Evolutionary conservation across 371 early-diverging fungal species (phyloP), one percentile per base, ranked within the genome.

Genomic region (Lichtheimia corymbifera): DNA sequence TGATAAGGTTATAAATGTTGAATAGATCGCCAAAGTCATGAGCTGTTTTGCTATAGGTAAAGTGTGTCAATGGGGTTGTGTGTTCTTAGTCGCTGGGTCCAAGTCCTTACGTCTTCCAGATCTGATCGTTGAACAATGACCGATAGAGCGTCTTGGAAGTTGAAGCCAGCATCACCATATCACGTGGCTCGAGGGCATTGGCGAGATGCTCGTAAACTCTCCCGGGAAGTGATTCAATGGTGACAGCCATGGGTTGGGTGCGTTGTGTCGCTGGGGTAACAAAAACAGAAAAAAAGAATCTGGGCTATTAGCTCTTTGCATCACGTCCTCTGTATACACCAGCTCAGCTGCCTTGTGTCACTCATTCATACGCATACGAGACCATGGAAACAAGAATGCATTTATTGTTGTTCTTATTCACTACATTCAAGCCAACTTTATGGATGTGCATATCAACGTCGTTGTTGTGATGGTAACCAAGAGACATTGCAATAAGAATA

Each of bases 1-100:
- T 69, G 27, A 83, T 70, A 17, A 83, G 68, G 5, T 59, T 55
- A 22, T 83, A 82, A 35, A 85, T 69, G 15, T 73, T 68, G 63
- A 85, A 85, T 1, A 83, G 61, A 50, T 85, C 74, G 43, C 85
- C 85, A 68, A 82, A 85, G n/a, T 85, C 85, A 50, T 73, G 66
- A 11, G 70, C 50, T 2, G 74, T 58, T 70, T 83, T 85, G 55
- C 83, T 85, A 44, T 13, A 52, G 7, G 18, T 28, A 44, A 15
- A 28, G 13, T 4, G 28, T 4, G 28, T 35, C 35, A 35, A 35
- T 28, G 28, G 28, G 28, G 1, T 28, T 35, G 35, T 35, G 11
- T 35, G 11, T 2, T 35, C 1, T 35, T 11, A 35, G 35, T 2
- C 5, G 35, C 11, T 6, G 35, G 9, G 4, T 7, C 28, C 35